Base-by-base conservation (phyloP, 129 eudicot species). In the Artemisia annua region DNA sequence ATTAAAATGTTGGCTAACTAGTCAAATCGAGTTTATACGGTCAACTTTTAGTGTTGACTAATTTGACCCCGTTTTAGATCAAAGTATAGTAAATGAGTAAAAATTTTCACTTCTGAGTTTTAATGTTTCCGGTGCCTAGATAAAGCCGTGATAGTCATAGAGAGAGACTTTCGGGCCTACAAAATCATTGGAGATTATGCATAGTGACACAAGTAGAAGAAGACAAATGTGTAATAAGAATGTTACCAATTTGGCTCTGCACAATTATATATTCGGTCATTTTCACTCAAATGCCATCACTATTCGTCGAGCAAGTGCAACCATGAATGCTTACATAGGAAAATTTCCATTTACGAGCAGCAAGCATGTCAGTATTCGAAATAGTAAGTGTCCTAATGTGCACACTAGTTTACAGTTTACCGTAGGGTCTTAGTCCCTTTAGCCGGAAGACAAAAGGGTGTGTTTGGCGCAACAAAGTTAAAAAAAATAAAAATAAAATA, bases 241-340 rank as follows among this genome's bases (percentile, higher is more conserved):
- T 91, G 92, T 18, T 91, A 10, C 97, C 97, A 3, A 88, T 86
- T 24, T 91, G 97, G 97, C 83, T 91, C 13, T 91, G 97, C 78
- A 91, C 97, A 0, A 91, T 91, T 20, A 81, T 88, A 11, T 91
- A 91, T 80, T 91, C 96, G 0, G 96, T 91, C 5, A 70, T 88
- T 19, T 91, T 91, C 78, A 88, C 97, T 3, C 96, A 91, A 67
- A 91, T 91, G 97, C 92, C 97, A 0, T 88, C 97, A 0, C 72
- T 91, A 3, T 91, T 91, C 53, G 92, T 91, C 0, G 97, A 91
- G 81, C 97, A 88, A 81, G 96, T 0, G 87, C 77, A 0, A 86
- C 67, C 1, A 91, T 91, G 92, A 67, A 86, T 24, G 16, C 79
- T 11, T 39, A 71, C 3, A 4, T 86, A 11, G 88, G 90, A 11